These are phyloP conservation scores for Williopsis jadinii DNA, from an alignment of 1,139 yeast species.

Conservation along the genomic window DNA sequence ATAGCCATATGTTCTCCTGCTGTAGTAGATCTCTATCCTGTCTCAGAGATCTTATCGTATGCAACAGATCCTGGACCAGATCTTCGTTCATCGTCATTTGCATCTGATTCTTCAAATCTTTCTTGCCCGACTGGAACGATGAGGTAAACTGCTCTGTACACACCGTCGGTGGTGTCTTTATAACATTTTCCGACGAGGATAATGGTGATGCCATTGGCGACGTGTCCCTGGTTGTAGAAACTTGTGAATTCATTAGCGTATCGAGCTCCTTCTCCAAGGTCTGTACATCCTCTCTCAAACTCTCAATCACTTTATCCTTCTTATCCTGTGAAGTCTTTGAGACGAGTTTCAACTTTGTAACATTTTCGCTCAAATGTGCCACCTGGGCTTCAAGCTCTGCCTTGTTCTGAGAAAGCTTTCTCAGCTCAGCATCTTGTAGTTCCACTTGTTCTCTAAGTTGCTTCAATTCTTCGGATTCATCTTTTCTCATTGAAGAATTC, in stretches of 20 bases:
- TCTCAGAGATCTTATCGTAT: conserved; percentile 17
- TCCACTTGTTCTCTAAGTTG: neutral
- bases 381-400: conserved; percentile 8
- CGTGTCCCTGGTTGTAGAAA: conserved; percentile 5
- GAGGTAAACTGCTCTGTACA: neutral
- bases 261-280: conserved; percentile 12
- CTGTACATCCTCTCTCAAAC: conserved; percentile 12
- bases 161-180: conserved; percentile 1
- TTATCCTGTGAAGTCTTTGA: conserved; percentile 14
- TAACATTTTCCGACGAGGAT: neutral
- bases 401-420: neutral
- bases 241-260: conserved; percentile 1
- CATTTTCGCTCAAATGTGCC: conserved; percentile 9
- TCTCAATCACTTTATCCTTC: conserved; percentile 13
- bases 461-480: neutral
- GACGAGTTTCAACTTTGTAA: conserved; percentile 15
- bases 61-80: conserved; percentile 13
- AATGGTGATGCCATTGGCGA: conserved; percentile 12
- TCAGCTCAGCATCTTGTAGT: neutral
- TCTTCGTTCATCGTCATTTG: conserved; percentile 5
- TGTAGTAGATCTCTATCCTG: conserved; percentile 10
- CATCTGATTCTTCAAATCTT: conserved; percentile 1
- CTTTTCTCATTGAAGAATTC: neutral
- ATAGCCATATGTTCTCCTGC: conserved; percentile 9
- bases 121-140: neutral